A percentile compares a stretch with the other conserved stretches of the same genome.
phyloP scores from a whole-genome alignment of 2,329 filamentous ascomycete genomes.

The Celoporthe dispersa region DNA sequence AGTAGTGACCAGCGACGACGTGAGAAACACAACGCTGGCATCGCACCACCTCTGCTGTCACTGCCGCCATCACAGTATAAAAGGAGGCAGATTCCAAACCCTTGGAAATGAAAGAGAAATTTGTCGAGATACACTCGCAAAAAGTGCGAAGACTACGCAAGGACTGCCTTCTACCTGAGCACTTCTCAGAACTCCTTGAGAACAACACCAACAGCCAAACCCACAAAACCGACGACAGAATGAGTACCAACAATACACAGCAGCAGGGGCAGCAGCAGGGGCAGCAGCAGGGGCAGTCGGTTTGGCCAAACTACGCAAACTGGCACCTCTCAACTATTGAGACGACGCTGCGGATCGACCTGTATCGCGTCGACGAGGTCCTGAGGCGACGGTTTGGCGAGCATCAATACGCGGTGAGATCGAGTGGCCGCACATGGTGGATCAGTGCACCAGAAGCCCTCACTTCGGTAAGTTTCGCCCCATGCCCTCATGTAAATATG shows the following conservation, averaged over 20 bases:
- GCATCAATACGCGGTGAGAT: neutral
- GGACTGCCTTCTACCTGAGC: neutral
- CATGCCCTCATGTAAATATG: neutral
- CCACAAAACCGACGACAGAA: neutral
- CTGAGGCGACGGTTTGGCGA: constrained; percentile 7
- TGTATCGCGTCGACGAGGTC: constrained; percentile 1
- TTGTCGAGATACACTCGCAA: neutral
- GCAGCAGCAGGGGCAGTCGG: no score
- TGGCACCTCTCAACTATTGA: neutral
- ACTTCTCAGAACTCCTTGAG: neutral
- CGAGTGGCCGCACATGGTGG: neutral
- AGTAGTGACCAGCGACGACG: neutral
- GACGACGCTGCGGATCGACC: neutral
- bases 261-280: neutral
- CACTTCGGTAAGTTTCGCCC: neutral
- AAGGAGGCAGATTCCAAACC: neutral
- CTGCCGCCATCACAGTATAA: neutral
- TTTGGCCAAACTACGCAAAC: no score
- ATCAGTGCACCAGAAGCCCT: neutral
- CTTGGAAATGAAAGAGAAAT: neutral
- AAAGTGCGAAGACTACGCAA: neutral
- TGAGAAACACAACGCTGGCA: neutral
- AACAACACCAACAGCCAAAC: neutral
- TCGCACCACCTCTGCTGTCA: neutral
- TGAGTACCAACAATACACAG: neutral